Conservation (phyloP, 768 basidiomycete species). For the Pisolithus tinctorius region DNA sequence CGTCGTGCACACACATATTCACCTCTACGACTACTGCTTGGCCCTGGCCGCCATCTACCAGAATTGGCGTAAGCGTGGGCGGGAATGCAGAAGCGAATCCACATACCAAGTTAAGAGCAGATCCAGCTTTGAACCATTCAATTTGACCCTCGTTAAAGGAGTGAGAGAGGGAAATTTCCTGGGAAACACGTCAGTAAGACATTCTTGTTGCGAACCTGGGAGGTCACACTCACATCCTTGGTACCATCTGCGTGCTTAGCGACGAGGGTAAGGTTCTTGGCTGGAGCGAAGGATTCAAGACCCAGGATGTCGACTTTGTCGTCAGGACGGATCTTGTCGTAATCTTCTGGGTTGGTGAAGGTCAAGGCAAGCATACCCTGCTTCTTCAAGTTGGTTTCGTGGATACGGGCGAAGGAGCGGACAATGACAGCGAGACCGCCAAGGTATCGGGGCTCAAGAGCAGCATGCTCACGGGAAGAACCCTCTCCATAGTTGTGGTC, state of each 20-base stretch:
- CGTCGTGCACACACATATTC: background rate
- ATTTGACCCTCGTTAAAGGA: slow-evolving; percentile 97
- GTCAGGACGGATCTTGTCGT: slow-evolving; percentile 82
- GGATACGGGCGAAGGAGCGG: slow-evolving; percentile 95
- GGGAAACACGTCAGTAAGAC: slow-evolving; percentile 11
- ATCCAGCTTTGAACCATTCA: slow-evolving; percentile 98
- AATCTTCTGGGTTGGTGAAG: slow-evolving; percentile 87
- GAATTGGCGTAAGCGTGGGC: slow-evolving; percentile 4
- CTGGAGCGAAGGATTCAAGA: slow-evolving; percentile 82
- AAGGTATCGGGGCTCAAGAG: slow-evolving; percentile 91
- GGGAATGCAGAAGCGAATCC: background rate
- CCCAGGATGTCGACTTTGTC: slow-evolving; percentile 90
- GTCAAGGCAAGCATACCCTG: slow-evolving; percentile 98
- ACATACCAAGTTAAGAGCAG: slow-evolving; percentile 81
- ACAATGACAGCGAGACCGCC: slow-evolving; percentile 95
- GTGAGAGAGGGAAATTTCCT: slow-evolving; percentile 77
- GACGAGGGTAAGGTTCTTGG: slow-evolving; percentile 80
- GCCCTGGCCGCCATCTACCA: slow-evolving; percentile 63
- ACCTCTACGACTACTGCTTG: slow-evolving; percentile 27
- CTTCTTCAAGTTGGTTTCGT: slow-evolving; percentile 98
- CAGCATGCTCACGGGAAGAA: slow-evolving; percentile 96
- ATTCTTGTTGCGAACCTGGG: background rate
- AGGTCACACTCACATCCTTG: slow-evolving; percentile 43
- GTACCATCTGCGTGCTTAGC: slow-evolving; percentile 80
- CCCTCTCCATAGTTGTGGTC: slow-evolving; percentile 97